Evolutionary conservation across 208 protist genomes (phyloP), one percentile per base, ranked within the genome.

Genomic region (Zelonia costaricensis): DNA sequence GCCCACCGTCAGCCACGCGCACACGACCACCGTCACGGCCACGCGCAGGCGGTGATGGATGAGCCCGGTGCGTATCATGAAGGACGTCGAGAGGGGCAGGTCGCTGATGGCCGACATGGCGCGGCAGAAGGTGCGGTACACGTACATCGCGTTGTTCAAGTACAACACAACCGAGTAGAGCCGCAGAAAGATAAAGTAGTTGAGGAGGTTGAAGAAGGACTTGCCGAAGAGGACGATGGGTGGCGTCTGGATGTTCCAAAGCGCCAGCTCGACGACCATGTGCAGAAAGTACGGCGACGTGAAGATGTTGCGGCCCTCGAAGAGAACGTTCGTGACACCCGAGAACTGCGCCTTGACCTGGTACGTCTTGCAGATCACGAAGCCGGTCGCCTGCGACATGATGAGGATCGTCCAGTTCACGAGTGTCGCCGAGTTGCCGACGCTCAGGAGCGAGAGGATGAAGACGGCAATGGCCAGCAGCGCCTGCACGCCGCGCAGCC

Each of bases 221-320:
- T 66, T 23, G 45, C 74, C 80, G 30, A 78, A 81, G 31, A 82
- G 27, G 8, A 88, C 56, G 13, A 82, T 59, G 4, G 82, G 82
- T 13, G 86, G 86, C 15, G 82, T 90, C 53, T 86, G 80, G 42
- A 92, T 89, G 57, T 74, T 78, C 82, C 83, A 90, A 44, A 92
- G 40, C 0, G 80, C 31, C 4, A 87, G 58, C 46, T 92, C 82
- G 0, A 54, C 54, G 30, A 78, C 54, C 86, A 92, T 89, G 47
- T 87, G 75, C 1, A 79, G 65, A 36, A 92, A 74, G 64, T 79
- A 80, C 2, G 86, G 86, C 16, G 86, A 92, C 46, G 80, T 90
- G 48, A 86, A 83, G 36, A 92, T 73, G 60, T 81, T 82, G 28
- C 65, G 59, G 10, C 65, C 56, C 30, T 82, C 69, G 56, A 84